Evolutionary conservation across 2,329 filamentous ascomycete genomes (phyloP), one percentile per base, ranked within the genome.

Genomic region (Pseudocercospora pini-densiflorae): DNA sequence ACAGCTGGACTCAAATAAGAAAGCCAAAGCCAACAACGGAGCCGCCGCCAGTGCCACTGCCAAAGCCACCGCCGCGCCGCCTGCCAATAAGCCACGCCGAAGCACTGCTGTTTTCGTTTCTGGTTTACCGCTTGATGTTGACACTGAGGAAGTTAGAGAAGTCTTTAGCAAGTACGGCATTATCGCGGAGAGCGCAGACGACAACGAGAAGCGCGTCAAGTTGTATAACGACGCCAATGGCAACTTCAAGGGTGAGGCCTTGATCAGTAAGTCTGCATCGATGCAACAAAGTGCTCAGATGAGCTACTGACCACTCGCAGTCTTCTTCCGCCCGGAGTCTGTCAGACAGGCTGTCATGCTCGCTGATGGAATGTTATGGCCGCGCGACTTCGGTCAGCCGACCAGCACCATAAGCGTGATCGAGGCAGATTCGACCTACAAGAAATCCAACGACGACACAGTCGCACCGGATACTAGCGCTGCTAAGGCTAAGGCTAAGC

Each of bases 281-380:
- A 31, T 29, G 4, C 16, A 24, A 12, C 54, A 24, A 19, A 16
- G 27, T 67, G 55, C 21, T 43, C 6, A 24, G 6, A 16, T 16
- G 40, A 57, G 19, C 19, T 65, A 54, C 53, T 67, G 23, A 66
- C 49, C 10, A 7, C 12, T 27, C 12, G 16, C 59, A 62, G 92
- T 98, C 40, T 99, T 96, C 81, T 97, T 97, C 86, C 92, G 95
- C 73, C 91, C 93, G 0, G 93, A 97, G 76, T 96, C 92, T n/a
- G 94, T 99, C 65, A 84, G 91, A 49, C 90, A 93, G 82, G 92
- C 92, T 53, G 91, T 94, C 70, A 88, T 90, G 81, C 85, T 95
- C 74, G 85, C 93, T 12, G 92, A 96, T 78, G 92, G 93, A 74
- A 91, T 90, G 4, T 89, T 93, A 72, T 95, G 98, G 74, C 87